Base-by-base conservation (phyloP, 257 asterid genomes). In the Petrea volubilis region DNA sequence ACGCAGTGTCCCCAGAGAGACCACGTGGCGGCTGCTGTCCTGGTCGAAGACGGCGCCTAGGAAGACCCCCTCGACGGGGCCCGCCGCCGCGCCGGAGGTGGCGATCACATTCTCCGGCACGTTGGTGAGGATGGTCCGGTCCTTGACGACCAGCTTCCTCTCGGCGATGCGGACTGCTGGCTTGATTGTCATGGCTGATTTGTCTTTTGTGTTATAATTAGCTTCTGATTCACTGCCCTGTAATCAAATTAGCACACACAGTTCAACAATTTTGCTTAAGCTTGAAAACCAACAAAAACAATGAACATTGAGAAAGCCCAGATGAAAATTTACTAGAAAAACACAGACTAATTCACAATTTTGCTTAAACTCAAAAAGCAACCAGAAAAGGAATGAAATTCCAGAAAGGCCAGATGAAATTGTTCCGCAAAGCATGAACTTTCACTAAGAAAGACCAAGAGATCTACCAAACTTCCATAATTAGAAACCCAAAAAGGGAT, bases 101-200 rank as follows among this genome's bases (percentile, higher is more conserved):
- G 82, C 79, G 23, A 76, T 77, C 44, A 82, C 82, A 67, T 80
- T 85, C 18, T 78, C 90, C 50, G 90, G 82, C 70, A 85, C 84
- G 74, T 71, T 56, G 7, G 77, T 40, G 3, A 85, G 83, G 28
- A 85, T 58, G 9, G 81, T 73, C 50, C 78, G 70, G 17, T 78
- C 84, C 68, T 80, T 85, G 58, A 82, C 90, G 36, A 80, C 78
- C 46, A 85, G 76, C 41, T 80, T 85, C 70, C 80, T 41, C 4
- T 78, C 86, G 0, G 78, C 63, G 43, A 85, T 80, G 25, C 87
- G 80, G 23, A 85, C 60, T 1, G 78, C 80, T 34, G 84, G 83
- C 70, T 77, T 82, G 60, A 85, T 85, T 46, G 90, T 85, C 90
- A 85, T 85, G 70, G 62, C 49, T 53, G 21, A 9, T 27, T 23